These are phyloP conservation scores for Neobulgaria alba DNA, from an alignment of 2,329 filamentous ascomycete genomes.

Conservation along the genomic window DNA sequence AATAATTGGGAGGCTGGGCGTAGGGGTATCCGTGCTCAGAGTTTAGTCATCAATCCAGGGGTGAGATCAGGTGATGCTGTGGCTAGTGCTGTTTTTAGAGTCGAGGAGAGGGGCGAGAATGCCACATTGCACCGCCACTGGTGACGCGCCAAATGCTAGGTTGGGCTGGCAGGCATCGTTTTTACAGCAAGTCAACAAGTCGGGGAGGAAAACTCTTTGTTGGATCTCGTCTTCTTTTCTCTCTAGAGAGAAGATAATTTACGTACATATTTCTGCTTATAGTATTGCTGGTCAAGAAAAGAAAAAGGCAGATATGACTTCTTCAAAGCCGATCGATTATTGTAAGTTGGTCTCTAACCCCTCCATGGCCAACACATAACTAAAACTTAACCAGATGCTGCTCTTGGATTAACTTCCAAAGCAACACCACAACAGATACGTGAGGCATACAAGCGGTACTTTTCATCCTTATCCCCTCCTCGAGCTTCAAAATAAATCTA, in stretches of 20 bases:
- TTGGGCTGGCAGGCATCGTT: too few species aligned
- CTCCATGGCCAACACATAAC: slow-evolving; percentile 4
- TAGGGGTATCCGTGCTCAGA: neutral
- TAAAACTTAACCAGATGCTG: slow-evolving; percentile 46
- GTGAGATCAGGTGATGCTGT: too few species aligned
- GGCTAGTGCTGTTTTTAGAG: too few species aligned
- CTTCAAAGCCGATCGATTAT: slow-evolving; percentile 14
- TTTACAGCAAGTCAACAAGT: too few species aligned
- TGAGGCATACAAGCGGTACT: slow-evolving; percentile 84
- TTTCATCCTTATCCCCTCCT: neutral
- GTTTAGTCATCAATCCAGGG: too few species aligned
- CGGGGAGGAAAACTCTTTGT: too few species aligned
- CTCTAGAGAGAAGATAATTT: too few species aligned
- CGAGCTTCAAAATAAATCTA: slow-evolving; percentile 1
- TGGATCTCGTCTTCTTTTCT: too few species aligned
- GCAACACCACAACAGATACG: slow-evolving; percentile 79
- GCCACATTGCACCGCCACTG: neutral
- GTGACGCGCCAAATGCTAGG: too few species aligned
- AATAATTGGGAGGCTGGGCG: neutral
- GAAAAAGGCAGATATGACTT: too few species aligned
- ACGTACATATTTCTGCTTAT: too few species aligned
- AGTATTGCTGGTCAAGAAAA: too few species aligned
- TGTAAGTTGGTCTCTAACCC: slow-evolving; percentile 30
- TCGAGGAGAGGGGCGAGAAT: neutral
- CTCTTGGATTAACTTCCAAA: slow-evolving; percentile 63